Base-by-base conservation (phyloP, 192 early-diverging fungal species). In the Entomortierella chlamydospora region DNA sequence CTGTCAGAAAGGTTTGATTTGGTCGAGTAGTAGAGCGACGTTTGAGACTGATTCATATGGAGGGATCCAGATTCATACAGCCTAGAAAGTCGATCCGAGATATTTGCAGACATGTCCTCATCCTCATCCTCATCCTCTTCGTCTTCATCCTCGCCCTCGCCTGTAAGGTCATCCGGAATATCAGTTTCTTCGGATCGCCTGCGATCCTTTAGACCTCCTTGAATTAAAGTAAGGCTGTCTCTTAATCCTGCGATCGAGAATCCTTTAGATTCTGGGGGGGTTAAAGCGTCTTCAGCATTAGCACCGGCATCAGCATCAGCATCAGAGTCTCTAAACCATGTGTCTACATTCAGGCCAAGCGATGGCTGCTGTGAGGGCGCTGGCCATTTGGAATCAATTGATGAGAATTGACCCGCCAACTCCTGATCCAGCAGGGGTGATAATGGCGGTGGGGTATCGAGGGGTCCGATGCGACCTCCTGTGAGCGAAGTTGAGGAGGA, bases 21-120 rank as follows among this genome's bases (percentile, higher is more conserved):
- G 30, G 64, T 67, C 17, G 72, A 74, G 30, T 74, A 74, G 49
- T 74, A 74, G 2, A 74, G 72, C 2, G 72, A 74, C 10, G 72
- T 74, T 25, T 74, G 72, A 25, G 72, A 74, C 15, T 74, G 72
- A 31, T 74, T 74, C 39, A 74, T 37, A 31, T 74, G 72, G 9
- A 62, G 31, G 13, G 72, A 67, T 25, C 72, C 72, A 45, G 63
- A 28, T 17, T 74, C 72, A 29, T 74, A 74, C 20, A 74, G 64
- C 33, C 34, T 74, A 18, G 72, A 74, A 6, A 74, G 58, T n/a
- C 72, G 57, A 26, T 74, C 67, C 1, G 72, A 59, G 34, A 74
- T 74, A 25, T 37, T 64, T 23, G 49, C 39, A 13, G 64, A 64
- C 42, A 74, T 43, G 25, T 67, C 64, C 23, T 74, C 72, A 25